Evolutionary conservation across 352 stramenopile species (phyloP).

Genomic region (Phytophthora cryptogea): DNA sequence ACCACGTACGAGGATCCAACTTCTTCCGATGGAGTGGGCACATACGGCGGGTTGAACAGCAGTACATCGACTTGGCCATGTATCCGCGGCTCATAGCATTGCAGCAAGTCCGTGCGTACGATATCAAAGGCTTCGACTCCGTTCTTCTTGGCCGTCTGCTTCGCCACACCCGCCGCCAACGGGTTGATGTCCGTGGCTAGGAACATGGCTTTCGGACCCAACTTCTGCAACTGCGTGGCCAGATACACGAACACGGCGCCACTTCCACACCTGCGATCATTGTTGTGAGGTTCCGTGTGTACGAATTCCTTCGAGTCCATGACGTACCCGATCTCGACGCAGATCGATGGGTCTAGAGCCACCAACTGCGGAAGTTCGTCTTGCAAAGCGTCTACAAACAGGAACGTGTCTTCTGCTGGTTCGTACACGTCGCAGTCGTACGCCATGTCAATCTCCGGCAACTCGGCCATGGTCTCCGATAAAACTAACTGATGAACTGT

Average conservation of each 20-base stretch:
- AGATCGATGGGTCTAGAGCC: constrained; percentile 67
- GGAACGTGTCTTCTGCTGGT: constrained; percentile 96
- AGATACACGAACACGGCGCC: constrained; percentile 74
- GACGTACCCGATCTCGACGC: constrained; percentile 88
- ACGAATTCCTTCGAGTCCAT: not conserved
- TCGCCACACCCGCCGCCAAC: constrained; percentile 79
- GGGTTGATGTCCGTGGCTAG: constrained; percentile 95
- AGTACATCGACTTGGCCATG: constrained; percentile 91
- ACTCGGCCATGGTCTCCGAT: constrained; percentile 37
- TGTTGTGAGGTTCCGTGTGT: not conserved
- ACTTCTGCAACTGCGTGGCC: constrained; percentile 78
- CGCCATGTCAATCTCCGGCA: constrained; percentile 76
- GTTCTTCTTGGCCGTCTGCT: constrained; percentile 88
- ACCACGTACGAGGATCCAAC: constrained; percentile 86
- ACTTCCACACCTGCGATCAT: constrained; percentile 50
- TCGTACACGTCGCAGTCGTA: constrained; percentile 95
- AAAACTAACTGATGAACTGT: not conserved
- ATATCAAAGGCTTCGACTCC: constrained; percentile 70
- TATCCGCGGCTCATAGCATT: constrained; percentile 61
- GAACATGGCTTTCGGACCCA: constrained; percentile 54
- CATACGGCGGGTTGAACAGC: constrained; percentile 99
- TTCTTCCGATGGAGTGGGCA: constrained; percentile 96
- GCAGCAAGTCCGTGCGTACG: constrained; percentile 86
- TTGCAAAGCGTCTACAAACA: constrained; percentile 96
- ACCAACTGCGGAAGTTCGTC: constrained; percentile 76